These are phyloP conservation scores for Kazachstania viticola DNA, from an alignment of 805 yeast species.

Conservation along the genomic window DNA sequence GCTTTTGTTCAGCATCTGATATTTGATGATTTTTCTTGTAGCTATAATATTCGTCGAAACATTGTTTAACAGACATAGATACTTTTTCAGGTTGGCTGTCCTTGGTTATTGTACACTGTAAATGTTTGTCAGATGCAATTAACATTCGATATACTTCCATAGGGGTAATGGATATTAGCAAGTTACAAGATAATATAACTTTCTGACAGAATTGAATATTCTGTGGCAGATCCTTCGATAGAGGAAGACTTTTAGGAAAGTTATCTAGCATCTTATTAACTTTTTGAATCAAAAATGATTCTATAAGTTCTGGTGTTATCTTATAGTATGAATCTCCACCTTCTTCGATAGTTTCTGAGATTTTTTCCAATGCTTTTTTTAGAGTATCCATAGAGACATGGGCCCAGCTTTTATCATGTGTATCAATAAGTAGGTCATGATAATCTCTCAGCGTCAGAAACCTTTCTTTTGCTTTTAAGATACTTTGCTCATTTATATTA, in stretches of 20 bases:
- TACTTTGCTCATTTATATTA: too few species aligned
- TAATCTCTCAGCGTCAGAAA: slow-evolving; percentile 24
- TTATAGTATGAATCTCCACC: slow-evolving; percentile 36
- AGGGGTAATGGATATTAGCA: slow-evolving; percentile 38
- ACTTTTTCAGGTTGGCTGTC: slow-evolving; percentile 1
- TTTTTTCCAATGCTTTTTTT: slow-evolving; percentile 17
- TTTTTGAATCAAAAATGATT: slow-evolving; percentile 30
- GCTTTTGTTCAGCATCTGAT: slow-evolving; percentile 17
- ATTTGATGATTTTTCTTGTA: slow-evolving; percentile 13
- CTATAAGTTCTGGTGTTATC: slow-evolving; percentile 30
- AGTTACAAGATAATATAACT: slow-evolving; percentile 27
- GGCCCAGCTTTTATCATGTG: slow-evolving; percentile 19
- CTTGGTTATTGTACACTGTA: slow-evolving; percentile 3
- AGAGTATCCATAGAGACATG: slow-evolving; percentile 12
- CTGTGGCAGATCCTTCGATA: slow-evolving; percentile 22
- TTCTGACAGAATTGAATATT: slow-evolving; percentile 29
- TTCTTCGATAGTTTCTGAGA: slow-evolving; percentile 33
- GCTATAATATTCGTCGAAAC: slow-evolving; percentile 23
- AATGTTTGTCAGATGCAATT: slow-evolving; percentile 1
- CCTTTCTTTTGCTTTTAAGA: slow-evolving; percentile 4
- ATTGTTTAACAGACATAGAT: slow-evolving; percentile 19
- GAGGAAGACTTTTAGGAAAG: slow-evolving; percentile 30
- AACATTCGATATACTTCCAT: slow-evolving; percentile 29
- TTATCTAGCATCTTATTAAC: slow-evolving; percentile 25
- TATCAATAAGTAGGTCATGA: slow-evolving; percentile 23